Evolutionary conservation across 306 rosid species (phyloP).

Genomic region (Glycine latifolia): DNA sequence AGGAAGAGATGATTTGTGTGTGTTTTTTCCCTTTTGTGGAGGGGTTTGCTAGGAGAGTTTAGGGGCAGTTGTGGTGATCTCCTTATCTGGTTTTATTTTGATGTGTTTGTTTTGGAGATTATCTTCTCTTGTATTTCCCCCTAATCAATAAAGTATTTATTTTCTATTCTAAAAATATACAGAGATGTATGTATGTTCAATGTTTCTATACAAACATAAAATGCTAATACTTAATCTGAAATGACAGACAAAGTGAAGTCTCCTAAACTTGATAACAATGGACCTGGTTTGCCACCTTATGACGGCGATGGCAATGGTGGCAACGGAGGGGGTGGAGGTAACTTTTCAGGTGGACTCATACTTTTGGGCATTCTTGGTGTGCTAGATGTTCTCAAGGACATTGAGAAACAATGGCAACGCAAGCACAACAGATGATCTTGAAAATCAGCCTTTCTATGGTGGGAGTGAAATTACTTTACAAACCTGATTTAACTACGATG

Average conservation of each 20-base stretch:
- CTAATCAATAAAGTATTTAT: not conserved
- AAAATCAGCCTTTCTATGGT: slow-evolving; percentile 1
- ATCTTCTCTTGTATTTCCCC: not conserved
- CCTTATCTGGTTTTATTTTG: too few species aligned
- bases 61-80: not conserved
- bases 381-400: slow-evolving; percentile 80
- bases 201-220: slow-evolving; percentile 6
- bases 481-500: not conserved
- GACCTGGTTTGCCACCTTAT: slow-evolving; percentile 77
- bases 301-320: slow-evolving; percentile 77
- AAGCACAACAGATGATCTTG: slow-evolving; percentile 46
- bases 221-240: slow-evolving; percentile 44
- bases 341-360: slow-evolving; percentile 74
- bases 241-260: slow-evolving; percentile 76
- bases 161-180: not conserved
- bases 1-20: not conserved
- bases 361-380: slow-evolving; percentile 86
- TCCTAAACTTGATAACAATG: slow-evolving; percentile 73
- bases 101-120: not conserved
- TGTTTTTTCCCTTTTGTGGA: not conserved
- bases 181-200: not conserved
- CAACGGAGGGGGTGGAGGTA: slow-evolving; percentile 78
- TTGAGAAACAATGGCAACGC: slow-evolving; percentile 68
- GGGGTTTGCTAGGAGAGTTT: not conserved
- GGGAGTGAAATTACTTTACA: not conserved